Evolutionary conservation across 495 filamentous ascomycete genomes (phyloP), one percentile per base, ranked within the genome.

Genomic region (Penicillium soppii): DNA sequence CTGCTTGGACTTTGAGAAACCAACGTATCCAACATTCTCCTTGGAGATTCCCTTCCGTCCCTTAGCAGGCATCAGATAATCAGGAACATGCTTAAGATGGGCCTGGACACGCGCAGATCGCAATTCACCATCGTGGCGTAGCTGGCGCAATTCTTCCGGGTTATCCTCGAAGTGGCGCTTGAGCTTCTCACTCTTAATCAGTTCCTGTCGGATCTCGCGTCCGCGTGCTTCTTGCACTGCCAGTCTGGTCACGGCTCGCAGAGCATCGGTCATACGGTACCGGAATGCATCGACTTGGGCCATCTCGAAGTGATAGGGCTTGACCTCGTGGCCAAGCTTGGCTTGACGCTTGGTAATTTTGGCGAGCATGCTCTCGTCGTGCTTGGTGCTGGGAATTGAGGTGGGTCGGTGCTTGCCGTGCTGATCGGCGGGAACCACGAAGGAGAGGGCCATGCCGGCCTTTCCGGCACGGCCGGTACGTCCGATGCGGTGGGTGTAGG

Each of bases 81-180:
- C 91, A 0, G 94, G 94, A 2, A 99, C 89, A 73, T 97, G 91
- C 69, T 89, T 95, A 50, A 99, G 70, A 77, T 99, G 95, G 9
- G 86, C 78, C 70, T 96, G 91, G 23, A 91, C 78, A 55, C 88
- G 77, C 4, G 88, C 87, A 17, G 85, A 78, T 53, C 90, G 83
- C 37, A 94, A 70, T 67, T 96, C 94, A 8, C 84, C 87, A 65
- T 99, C 95, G 63, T 99, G 94, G 22, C 94, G 79, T 43, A 99
- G 75, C 63, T 94, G 88, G 17, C 85, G 79, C 35, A 97, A 71
- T 62, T 97, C 92, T 7, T 84, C 83, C 0, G 94, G 94, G 66
- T 97, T 97, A 69, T 99, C 94, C 63, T 97, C 94, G 62, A 97
- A 97, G 72, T 96, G 90, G 50, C 94, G 79, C 70, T 92, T 92